Evolutionary conservation across 169 alveolate species (phyloP).

Genomic region (Plasmodium gonderi): DNA sequence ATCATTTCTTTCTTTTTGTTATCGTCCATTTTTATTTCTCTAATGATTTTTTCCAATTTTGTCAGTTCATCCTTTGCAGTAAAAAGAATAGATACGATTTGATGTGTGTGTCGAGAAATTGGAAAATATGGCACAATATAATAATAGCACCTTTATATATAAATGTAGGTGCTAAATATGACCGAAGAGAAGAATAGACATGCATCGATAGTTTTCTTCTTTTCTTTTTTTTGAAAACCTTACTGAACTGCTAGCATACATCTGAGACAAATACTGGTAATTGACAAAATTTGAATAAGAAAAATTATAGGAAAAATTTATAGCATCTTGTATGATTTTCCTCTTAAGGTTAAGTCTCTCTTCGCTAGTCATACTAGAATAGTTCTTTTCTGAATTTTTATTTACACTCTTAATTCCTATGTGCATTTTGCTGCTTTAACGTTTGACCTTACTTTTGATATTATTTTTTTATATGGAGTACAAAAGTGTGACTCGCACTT

Average conservation of each 20-base stretch:
- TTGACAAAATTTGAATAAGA: conserved; percentile 47
- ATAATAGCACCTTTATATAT: not conserved
- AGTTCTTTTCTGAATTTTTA: conserved; percentile 24
- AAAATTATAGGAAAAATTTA: conserved; percentile 48
- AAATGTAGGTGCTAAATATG: not conserved
- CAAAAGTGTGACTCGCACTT: not conserved
- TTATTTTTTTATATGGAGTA: not conserved
- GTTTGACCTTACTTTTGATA: no score
- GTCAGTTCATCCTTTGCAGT: conserved; percentile 41
- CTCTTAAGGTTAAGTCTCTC: conserved; percentile 30
- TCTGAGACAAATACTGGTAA: conserved; percentile 41
- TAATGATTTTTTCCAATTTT: not conserved
- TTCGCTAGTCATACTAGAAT: conserved; percentile 65
- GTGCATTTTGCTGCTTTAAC: conserved; percentile 11
- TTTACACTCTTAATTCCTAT: conserved; percentile 24
- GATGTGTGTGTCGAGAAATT: not conserved
- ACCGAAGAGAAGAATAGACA: not conserved
- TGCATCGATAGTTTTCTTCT: not conserved
- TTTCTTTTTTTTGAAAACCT: not conserved
- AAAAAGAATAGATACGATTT: not conserved
- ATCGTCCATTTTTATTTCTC: conserved; percentile 35
- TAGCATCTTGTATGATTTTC: conserved; percentile 42
- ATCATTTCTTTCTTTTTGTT: conserved; percentile 46
- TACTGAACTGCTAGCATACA: conserved; percentile 32
- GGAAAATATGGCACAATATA: no score